A percentile compares a stretch with the other conserved stretches of the same genome.
Conservation (phyloP, 1,284 basidiomycete genomes). For the Cutaneotrichosporon daszewskae region DNA sequence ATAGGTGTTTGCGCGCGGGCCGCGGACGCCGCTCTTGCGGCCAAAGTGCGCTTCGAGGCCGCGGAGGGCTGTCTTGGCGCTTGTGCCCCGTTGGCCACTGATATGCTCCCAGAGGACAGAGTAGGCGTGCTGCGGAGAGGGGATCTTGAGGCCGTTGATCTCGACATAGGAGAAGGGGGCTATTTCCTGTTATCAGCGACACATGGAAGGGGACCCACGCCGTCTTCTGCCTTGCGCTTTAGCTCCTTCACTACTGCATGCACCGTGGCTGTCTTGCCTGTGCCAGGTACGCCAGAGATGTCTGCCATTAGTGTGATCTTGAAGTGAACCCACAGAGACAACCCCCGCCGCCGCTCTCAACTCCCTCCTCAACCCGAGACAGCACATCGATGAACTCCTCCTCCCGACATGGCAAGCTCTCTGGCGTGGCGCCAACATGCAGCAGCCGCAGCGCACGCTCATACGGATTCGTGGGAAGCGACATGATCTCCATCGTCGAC, state of each 20-base stretch:
- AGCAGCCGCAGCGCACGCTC: constrained; percentile 77
- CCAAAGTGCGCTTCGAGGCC: constrained; percentile 47
- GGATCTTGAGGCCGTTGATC: constrained; percentile 92
- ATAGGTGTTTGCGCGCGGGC: constrained; percentile 50
- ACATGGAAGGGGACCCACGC: constrained; percentile 51
- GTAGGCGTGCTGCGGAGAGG: constrained; percentile 82
- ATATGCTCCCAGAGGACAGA: constrained; percentile 82
- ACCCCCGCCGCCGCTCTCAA: constrained; percentile 88
- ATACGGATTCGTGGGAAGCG: constrained; percentile 68
- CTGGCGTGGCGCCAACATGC: constrained; percentile 90
- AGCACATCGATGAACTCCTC: constrained; percentile 77
- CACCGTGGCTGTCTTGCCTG: constrained; percentile 97
- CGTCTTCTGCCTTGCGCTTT: constrained; percentile 73
- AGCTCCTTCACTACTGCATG: constrained; percentile 84
- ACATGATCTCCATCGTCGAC: constrained; percentile 27
- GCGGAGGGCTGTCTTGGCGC: constrained; percentile 44
- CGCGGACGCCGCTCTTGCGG: constrained; percentile 35
- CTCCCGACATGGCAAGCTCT: constrained; percentile 82
- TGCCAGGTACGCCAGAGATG: constrained; percentile 95
- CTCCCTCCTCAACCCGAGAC: constrained; percentile 70
- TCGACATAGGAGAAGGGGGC: constrained; percentile 95
- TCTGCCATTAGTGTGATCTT: constrained; percentile 52
- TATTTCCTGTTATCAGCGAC: constrained; percentile 59
- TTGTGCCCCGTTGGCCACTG: constrained; percentile 63
- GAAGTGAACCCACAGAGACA: constrained; percentile 70